Conservation (phyloP, 2,329 filamentous ascomycete species). For the Venturia carpophila region DNA sequence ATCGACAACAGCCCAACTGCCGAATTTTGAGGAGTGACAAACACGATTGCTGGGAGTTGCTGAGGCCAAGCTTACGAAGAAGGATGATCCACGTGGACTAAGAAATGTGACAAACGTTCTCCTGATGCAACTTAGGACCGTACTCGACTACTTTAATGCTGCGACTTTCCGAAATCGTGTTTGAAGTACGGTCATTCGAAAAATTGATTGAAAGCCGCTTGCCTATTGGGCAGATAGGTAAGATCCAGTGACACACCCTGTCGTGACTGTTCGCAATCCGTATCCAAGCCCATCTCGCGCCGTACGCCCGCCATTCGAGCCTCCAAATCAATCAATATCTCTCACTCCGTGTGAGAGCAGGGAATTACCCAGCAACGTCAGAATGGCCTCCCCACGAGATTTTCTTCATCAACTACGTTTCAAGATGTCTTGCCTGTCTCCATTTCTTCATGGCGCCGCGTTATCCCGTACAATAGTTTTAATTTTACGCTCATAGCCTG, state of each 20-base stretch:
- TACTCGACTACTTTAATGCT: too few relatives aligned
- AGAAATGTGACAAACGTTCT: too few relatives aligned
- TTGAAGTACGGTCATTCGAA: neutral
- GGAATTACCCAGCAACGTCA: neutral
- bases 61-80: neutral
- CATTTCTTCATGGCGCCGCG: conserved; percentile 53
- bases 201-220: neutral
- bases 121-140: too few relatives aligned
- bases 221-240: neutral
- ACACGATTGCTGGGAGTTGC: too few relatives aligned
- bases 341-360: neutral
- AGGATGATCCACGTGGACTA: neutral
- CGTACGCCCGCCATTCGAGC: neutral
- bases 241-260: neutral
- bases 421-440: neutral
- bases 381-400: neutral
- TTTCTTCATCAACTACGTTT: neutral
- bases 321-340: neutral
- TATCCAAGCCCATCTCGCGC: neutral
- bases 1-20: neutral
- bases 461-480: conserved; percentile 84
- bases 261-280: neutral
- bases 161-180: neutral
- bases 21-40: neutral
- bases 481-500: conserved; percentile 83